Conservation (phyloP, 805 yeast genomes). For the Lipomyces lipofer region DNA sequence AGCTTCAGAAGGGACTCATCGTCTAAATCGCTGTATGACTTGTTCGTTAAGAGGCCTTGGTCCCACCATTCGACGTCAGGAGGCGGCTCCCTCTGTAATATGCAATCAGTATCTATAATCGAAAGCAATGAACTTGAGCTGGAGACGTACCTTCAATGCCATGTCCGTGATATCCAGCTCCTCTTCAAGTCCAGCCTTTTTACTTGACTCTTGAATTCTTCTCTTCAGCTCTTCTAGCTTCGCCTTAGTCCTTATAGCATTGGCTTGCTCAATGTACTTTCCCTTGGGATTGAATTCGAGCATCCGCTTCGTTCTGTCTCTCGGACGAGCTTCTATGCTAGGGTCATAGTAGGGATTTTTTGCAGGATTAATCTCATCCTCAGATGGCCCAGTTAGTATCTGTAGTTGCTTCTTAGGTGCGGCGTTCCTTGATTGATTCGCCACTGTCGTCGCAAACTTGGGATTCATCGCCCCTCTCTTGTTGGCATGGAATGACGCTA, state of each 20-base stretch:
- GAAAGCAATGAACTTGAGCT: no score
- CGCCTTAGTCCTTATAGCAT: slow-evolving; percentile 48
- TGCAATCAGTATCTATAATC: not conserved
- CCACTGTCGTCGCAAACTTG: slow-evolving; percentile 17
- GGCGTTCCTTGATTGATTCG: slow-evolving; percentile 3
- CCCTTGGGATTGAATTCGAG: slow-evolving; percentile 63
- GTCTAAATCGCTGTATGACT: slow-evolving; percentile 36
- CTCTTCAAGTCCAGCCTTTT: slow-evolving; percentile 50
- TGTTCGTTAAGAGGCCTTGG: slow-evolving; percentile 50
- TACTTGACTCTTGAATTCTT: slow-evolving; percentile 39
- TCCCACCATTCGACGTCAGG: slow-evolving; percentile 94
- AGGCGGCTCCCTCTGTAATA: slow-evolving; percentile 43
- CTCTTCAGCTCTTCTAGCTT: slow-evolving; percentile 40
- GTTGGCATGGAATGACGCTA: not conserved
- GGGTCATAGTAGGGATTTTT: slow-evolving; percentile 45
- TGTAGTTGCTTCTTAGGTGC: slow-evolving; percentile 9
- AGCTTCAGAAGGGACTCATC: slow-evolving; percentile 33
- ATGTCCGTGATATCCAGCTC: slow-evolving; percentile 59
- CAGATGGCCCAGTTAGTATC: slow-evolving; percentile 20
- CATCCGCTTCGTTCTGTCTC: slow-evolving; percentile 41
- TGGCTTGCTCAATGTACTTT: slow-evolving; percentile 57
- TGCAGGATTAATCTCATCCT: slow-evolving; percentile 24
- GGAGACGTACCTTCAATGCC: slow-evolving; percentile 43
- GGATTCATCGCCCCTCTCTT: slow-evolving; percentile 13
- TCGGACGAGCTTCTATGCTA: slow-evolving; percentile 18